Evolutionary conservation across 176 grass and related monocot genomes (phyloP), one percentile per base, ranked within the genome.

Genomic region (Hsuehochloa calcarea): DNA sequence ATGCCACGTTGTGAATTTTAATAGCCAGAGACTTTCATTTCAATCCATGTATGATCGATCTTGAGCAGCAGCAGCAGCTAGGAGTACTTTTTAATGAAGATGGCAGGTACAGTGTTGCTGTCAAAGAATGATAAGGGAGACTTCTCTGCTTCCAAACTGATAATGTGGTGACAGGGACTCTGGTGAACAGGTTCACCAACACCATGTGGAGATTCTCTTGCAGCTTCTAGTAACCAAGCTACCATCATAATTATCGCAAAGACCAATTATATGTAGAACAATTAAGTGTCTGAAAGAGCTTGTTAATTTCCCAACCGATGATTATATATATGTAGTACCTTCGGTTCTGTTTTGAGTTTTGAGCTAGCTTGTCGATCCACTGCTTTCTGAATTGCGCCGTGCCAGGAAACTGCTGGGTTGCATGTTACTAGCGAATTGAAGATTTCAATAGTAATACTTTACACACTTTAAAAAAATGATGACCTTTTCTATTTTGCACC

Each of bases 21-120:
- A 19, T 83, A 49, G 0, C 7, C 5, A 1, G 11, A 4, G 76
- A 44, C 89, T 87, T 87, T 12, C 68, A 40, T 61, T 84, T 55
- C 85, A 90, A 75, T 84, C 60, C 75, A 86, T 47, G 26, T n/a
- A 2, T 19, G 51, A 83, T 41, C 71, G 20, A 75, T 51, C 80
- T n/a, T 70, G 11, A 20, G 39, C 0, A 0, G 27, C 1, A 0
- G 27, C 1, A 27, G 75, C 38, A 44, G 26, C 10, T 79, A n/a
- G 23, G 27, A 38, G 26, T 7, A 40, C 12, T 75, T 38, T 25
- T 40, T 56, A 44, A 31, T 67, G 40, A 19, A 22, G 4, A 50
- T 20, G 64, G 27, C 65, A 22, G 85, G 89, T 80, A 56, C 80
- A 84, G 51, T 84, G 80, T 87, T 84, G 85, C 80, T 87, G 75